Conservation (phyloP, 2,329 filamentous ascomycete species). For the Penicillium hesseltinei region DNA sequence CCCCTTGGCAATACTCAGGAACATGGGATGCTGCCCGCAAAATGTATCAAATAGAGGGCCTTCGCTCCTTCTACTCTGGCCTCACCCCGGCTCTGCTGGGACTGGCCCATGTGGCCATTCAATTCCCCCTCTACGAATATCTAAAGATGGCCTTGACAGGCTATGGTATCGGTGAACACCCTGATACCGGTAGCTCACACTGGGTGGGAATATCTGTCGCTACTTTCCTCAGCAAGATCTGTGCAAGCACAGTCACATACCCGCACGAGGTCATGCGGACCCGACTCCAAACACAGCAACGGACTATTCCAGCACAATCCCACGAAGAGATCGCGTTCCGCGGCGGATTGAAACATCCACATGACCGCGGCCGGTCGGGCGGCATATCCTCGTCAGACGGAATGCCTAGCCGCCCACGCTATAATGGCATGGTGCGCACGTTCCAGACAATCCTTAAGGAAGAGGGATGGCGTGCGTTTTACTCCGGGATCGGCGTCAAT, state of each 20-base stretch:
- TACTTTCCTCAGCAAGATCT: conserved; percentile 89
- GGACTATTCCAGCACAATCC: conserved; percentile 52
- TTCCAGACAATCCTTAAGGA: conserved; percentile 81
- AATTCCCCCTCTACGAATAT: conserved; percentile 94
- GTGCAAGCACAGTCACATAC: conserved; percentile 92
- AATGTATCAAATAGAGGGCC: conserved; percentile 89
- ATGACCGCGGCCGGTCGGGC: conserved; percentile 48
- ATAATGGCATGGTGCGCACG: conserved; percentile 76
- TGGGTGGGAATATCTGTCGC: conserved; percentile 82
- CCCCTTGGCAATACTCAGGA: conserved; percentile 80
- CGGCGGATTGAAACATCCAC: conserved; percentile 37
- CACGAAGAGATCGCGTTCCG: conserved; percentile 54
- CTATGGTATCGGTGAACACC: conserved; percentile 74
- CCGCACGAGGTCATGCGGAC: conserved; percentile 96
- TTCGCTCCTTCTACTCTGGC: conserved; percentile 91
- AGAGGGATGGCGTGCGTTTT: conserved; percentile 95
- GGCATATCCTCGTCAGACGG: conserved; percentile 53
- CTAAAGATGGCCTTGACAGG: conserved; percentile 90
- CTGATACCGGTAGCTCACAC: conserved; percentile 62
- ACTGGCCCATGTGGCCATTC: conserved; percentile 91
- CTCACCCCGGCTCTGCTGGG: conserved; percentile 88
- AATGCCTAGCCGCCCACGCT: conserved; percentile 57
- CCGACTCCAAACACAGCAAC: conserved; percentile 86
- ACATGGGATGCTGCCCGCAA: conserved; percentile 90
- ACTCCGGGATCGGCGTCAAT: conserved; percentile 95